Conservation (phyloP, 2,329 filamentous ascomycete genomes). For the Exophiala sp. region DNA sequence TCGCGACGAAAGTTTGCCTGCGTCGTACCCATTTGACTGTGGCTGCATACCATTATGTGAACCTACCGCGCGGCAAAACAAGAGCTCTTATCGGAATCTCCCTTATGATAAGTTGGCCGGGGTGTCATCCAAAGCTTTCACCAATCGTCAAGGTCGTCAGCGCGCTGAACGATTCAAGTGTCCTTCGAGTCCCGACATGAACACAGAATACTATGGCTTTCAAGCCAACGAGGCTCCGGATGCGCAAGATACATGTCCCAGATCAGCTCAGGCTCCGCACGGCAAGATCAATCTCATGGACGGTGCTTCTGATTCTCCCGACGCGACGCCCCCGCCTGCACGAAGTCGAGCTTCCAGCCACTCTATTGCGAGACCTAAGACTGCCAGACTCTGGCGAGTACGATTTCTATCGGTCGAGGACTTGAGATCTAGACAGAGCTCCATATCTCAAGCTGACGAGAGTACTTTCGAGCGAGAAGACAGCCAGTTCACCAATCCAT, state of each 20-base stretch:
- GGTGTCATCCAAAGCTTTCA: too few species aligned
- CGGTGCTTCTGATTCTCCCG: conserved; percentile 6
- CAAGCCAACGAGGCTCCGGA: not conserved
- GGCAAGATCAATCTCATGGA: conserved; percentile 5
- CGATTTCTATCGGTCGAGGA: conserved; percentile 14
- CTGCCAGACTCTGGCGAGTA: conserved; percentile 5
- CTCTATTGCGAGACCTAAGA: not conserved
- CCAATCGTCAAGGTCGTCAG: too few species aligned
- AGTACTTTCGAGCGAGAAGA: not conserved
- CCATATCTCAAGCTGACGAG: not conserved
- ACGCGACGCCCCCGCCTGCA: not conserved
- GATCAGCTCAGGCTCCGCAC: not conserved
- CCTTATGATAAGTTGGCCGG: too few species aligned
- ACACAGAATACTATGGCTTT: too few species aligned
- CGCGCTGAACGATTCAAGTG: too few species aligned
- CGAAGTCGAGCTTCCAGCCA: not conserved
- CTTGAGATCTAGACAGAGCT: conserved; percentile 7
- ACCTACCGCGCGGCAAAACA: too few species aligned
- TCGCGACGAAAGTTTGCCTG: too few species aligned
- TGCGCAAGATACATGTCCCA: not conserved
- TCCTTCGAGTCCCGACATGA: too few species aligned
- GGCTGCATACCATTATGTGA: too few species aligned
- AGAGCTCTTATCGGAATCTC: too few species aligned
- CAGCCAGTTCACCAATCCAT: conserved; percentile 11
- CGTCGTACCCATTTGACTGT: too few species aligned